These are phyloP conservation scores for Populus nigra DNA, from an alignment of 345 rosid species.

Conservation along the genomic window DNA sequence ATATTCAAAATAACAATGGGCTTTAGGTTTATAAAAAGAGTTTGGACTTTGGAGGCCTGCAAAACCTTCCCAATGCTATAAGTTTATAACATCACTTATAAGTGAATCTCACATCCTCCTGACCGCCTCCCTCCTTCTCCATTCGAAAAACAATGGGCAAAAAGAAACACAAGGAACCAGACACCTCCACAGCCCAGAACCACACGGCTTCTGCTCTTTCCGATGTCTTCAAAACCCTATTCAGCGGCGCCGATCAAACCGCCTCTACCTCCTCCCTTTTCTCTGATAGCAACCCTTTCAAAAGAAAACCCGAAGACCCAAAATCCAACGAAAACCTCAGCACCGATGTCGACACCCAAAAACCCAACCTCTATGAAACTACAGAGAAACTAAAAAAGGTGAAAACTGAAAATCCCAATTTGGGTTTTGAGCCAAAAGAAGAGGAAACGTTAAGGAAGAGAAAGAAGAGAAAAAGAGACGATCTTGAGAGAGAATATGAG, in stretches of 20 bases:
- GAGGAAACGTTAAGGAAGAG: slow-evolving; percentile 23
- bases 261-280: slow-evolving; percentile 48
- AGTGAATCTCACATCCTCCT: background rate
- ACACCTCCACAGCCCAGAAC: background rate
- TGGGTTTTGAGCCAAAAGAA: background rate
- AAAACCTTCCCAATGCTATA: background rate
- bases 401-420: slow-evolving; percentile 23
- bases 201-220: slow-evolving; percentile 22
- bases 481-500: slow-evolving; percentile 78
- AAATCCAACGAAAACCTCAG: slow-evolving; percentile 10
- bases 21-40: background rate
- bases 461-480: slow-evolving; percentile 92
- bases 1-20: background rate
- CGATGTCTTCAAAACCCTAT: slow-evolving; percentile 42
- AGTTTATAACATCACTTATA: background rate
- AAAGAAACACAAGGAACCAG: slow-evolving; percentile 32
- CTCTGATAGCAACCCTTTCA: slow-evolving; percentile 80
- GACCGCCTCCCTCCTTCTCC: background rate
- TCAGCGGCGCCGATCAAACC: slow-evolving; percentile 32
- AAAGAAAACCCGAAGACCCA: slow-evolving; percentile 50
- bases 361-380: background rate
- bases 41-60: background rate
- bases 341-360: slow-evolving; percentile 4
- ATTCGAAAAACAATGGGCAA: slow-evolving; percentile 31
- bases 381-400: slow-evolving; percentile 26